Evolutionary conservation across 768 basidiomycete species (phyloP).

Genomic region (Jaapia argillacea): DNA sequence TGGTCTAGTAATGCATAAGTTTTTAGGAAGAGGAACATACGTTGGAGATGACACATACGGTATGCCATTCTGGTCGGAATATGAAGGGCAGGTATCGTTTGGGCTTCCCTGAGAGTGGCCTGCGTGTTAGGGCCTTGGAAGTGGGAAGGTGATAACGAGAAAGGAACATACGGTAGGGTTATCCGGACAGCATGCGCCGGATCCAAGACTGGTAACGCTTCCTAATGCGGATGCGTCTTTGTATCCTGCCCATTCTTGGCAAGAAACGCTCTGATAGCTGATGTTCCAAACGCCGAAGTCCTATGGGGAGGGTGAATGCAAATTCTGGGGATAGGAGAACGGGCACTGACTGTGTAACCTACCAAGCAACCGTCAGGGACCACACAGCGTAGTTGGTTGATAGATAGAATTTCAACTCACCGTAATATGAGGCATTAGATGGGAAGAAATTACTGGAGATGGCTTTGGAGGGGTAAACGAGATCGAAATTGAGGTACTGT

Average conservation of each 20-base stretch:
- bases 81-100: constrained; percentile 53
- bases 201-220: constrained; percentile 46
- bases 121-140: neutral
- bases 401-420: constrained; percentile 16
- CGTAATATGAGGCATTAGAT: constrained; percentile 56
- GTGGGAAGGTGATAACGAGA: too few relatives aligned
- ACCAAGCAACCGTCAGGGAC: neutral
- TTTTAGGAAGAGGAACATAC: neutral
- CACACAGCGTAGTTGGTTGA: constrained; percentile 29
- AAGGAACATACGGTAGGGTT: constrained; percentile 42
- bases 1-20: neutral
- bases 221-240: constrained; percentile 54
- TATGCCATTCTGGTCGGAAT: constrained; percentile 54
- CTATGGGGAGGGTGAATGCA: constrained; percentile 20
- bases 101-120: constrained; percentile 5
- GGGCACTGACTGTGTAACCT: neutral
- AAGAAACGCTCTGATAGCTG: constrained; percentile 56
- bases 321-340: neutral
- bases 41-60: constrained; percentile 34
- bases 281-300: constrained; percentile 88
- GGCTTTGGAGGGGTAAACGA: constrained; percentile 61
- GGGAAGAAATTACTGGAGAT: constrained; percentile 72
- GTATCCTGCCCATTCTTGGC: constrained; percentile 57
- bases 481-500: constrained; percentile 70
- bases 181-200: constrained; percentile 62